These are phyloP conservation scores for Erythrobasidium yunnanense DNA, from an alignment of 768 basidiomycete genomes.

Conservation along the genomic window DNA sequence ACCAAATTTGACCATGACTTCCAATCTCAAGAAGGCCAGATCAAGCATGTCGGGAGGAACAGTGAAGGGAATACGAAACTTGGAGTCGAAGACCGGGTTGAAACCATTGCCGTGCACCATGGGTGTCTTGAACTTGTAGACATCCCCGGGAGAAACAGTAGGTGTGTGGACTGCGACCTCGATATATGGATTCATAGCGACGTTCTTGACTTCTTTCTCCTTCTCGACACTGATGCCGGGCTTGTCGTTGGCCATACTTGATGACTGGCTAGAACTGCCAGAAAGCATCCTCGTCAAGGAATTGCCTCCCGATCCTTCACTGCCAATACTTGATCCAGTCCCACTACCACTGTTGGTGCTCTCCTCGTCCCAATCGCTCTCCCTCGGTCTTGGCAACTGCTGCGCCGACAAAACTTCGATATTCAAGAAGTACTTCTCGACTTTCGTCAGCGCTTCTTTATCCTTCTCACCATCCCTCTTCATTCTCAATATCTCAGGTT, in stretches of 20 bases:
- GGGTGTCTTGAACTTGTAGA: conserved; percentile 27
- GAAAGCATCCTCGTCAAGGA: too few relatives aligned
- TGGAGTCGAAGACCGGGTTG: conserved; percentile 78
- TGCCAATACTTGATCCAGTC: not conserved
- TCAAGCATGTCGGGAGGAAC: conserved; percentile 64
- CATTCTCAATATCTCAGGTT: conserved; percentile 64
- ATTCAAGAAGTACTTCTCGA: conserved; percentile 54
- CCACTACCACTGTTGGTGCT: conserved; percentile 1
- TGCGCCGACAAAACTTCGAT: conserved; percentile 47
- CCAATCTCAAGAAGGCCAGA: conserved; percentile 70
- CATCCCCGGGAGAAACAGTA: not conserved
- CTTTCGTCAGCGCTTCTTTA: conserved; percentile 51
- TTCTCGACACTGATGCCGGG: conserved; percentile 44
- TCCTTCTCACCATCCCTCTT: conserved; percentile 42
- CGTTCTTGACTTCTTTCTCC: conserved; percentile 46
- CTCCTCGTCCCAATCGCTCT: not conserved
- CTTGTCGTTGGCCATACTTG: conserved; percentile 43
- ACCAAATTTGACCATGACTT: conserved; percentile 53
- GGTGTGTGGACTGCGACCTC: conserved; percentile 59
- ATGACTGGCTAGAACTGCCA: conserved; percentile 80
- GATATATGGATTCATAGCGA: conserved; percentile 61
- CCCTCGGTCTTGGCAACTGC: conserved; percentile 1
- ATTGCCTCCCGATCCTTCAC: too few relatives aligned
- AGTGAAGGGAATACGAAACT: conserved; percentile 59
- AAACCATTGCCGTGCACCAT: conserved; percentile 57